Evolutionary conservation across 257 asterid species (phyloP).

Genomic region (Solanum commersonii): DNA sequence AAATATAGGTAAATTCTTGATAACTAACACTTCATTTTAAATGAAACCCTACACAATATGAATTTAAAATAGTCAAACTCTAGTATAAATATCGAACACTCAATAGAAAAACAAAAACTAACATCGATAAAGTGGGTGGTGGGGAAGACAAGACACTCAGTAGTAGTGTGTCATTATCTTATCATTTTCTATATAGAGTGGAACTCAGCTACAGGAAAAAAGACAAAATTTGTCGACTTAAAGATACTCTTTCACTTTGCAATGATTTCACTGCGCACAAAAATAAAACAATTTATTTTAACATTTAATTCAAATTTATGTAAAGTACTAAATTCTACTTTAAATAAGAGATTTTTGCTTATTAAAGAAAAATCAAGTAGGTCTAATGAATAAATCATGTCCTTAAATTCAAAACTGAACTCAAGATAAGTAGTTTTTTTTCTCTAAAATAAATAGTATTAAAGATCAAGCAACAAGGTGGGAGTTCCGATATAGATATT

Average conservation of each 20-base stretch:
- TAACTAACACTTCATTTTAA: rapidly evolving
- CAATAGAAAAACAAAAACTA: rapidly evolving
- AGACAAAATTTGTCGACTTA: background rate
- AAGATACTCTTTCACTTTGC: background rate
- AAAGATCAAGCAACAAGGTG: background rate
- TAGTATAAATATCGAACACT: rapidly evolving
- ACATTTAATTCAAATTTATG: background rate
- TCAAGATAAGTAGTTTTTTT: background rate
- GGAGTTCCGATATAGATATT: background rate
- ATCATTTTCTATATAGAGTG: background rate
- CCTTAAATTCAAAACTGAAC: background rate
- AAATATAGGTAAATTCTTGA: background rate
- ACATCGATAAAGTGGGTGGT: background rate
- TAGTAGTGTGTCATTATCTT: background rate
- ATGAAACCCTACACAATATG: rapidly evolving
- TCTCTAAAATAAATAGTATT: background rate
- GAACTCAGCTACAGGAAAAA: background rate
- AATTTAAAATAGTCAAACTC: too few species aligned
- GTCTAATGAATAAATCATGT: background rate
- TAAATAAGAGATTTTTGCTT: background rate
- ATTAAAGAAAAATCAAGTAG: background rate
- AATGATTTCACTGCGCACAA: background rate
- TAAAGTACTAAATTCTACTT: background rate
- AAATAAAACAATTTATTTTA: background rate
- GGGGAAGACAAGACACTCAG: background rate